phyloP scores from a whole-genome alignment of 1,139 yeast genomes.

The Pneumocystis carinii region DNA sequence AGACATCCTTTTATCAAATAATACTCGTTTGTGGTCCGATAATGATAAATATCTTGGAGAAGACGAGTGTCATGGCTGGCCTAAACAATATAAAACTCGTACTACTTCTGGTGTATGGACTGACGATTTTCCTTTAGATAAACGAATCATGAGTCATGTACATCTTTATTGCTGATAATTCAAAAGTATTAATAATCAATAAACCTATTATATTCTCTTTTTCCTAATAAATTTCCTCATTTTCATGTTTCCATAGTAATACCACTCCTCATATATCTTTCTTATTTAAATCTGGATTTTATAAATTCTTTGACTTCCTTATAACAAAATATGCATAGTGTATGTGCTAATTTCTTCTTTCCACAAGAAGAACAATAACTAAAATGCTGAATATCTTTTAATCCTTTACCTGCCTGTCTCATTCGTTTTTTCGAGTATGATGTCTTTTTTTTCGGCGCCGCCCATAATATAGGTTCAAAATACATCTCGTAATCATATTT shows the following conservation, averaged over 20 bases:
- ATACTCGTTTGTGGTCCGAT: not conserved
- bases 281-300: not conserved
- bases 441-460: conserved; percentile 13
- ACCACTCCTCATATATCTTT: not conserved
- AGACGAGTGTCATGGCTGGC: conserved; percentile 85
- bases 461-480: not conserved
- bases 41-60: conserved; percentile 11
- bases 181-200: not conserved
- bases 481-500: too few species aligned
- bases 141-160: conserved; percentile 6
- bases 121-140: conserved; percentile 11
- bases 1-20: conserved; percentile 31
- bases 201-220: not conserved
- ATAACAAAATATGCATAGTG: conserved; percentile 8
- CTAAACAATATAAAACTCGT: conserved; percentile 63
- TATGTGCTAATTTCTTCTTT: conserved; percentile 9
- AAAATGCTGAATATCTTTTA: conserved; percentile 7
- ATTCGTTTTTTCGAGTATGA: conserved; percentile 13
- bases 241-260: too few species aligned
- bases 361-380: conserved; percentile 12
- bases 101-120: conserved; percentile 22
- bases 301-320: conserved; percentile 6
- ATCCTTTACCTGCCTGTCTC: conserved; percentile 12
- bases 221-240: not conserved
- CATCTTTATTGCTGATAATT: not conserved